These are phyloP conservation scores for Salvia rosmarinus DNA, from an alignment of 257 asterid species.

Conservation along the genomic window DNA sequence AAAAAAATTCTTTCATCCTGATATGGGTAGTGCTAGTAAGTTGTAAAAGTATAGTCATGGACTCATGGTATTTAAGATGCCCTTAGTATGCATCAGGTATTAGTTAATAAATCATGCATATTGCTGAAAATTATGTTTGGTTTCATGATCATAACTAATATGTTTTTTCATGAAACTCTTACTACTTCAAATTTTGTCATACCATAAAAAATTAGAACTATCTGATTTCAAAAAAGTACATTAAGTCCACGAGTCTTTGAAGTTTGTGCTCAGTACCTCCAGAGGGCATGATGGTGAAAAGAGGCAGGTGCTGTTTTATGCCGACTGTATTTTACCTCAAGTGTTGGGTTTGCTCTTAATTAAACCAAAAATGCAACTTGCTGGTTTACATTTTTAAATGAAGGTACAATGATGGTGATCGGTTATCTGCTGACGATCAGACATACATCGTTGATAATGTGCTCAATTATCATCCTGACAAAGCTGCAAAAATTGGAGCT, in stretches of 20 bases:
- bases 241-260: not conserved
- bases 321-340: constrained; percentile 16
- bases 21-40: constrained; percentile 10
- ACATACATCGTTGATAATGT: constrained; percentile 69
- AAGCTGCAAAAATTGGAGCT: constrained; percentile 73
- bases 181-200: not conserved
- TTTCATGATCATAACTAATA: not conserved
- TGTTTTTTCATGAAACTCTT: constrained; percentile 19
- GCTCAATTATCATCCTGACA: constrained; percentile 82
- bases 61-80: not conserved
- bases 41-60: not conserved
- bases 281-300: not conserved
- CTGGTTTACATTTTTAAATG: constrained; percentile 31
- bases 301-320: not conserved
- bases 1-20: constrained; percentile 10
- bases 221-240: not conserved
- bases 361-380: not conserved
- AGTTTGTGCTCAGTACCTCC: constrained; percentile 6
- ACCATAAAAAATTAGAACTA: not conserved
- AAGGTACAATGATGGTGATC: constrained; percentile 90
- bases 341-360: constrained; percentile 6
- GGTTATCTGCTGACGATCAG: constrained; percentile 80
- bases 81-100: not conserved
- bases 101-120: not conserved
- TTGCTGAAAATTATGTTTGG: not conserved